Percentiles rank a stretch among this genome's conserved stretches.
Evolutionary conservation across 129 eudicot genomes (phyloP).

Genomic region (Chrysanthemum lavandulifolium): DNA sequence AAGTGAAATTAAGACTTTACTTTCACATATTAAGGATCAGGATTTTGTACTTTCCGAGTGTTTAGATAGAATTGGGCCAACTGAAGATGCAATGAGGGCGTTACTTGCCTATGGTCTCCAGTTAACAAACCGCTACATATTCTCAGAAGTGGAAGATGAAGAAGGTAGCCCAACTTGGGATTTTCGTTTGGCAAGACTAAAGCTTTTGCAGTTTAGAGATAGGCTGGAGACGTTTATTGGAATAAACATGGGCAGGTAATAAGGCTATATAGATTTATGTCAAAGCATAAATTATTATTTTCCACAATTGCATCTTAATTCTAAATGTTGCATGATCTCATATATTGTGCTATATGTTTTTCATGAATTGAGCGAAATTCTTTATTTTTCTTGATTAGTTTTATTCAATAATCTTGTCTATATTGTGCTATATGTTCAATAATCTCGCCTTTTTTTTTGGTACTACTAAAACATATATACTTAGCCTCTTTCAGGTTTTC

Average conservation of each 20-base stretch:
- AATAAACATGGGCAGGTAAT: slow-evolving; percentile 97
- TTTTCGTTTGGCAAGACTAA: slow-evolving; percentile 78
- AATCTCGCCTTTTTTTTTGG: slow-evolving; percentile 27
- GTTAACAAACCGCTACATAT: slow-evolving; percentile 60
- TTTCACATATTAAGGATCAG: slow-evolving; percentile 70
- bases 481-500: slow-evolving; percentile 77
- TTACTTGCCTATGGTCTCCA: slow-evolving; percentile 70
- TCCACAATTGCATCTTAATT: slow-evolving; percentile 16
- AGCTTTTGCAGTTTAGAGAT: slow-evolving; percentile 77
- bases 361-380: not conserved
- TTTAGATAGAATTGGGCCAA: slow-evolving; percentile 73
- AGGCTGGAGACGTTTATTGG: slow-evolving; percentile 94
- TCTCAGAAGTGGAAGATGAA: slow-evolving; percentile 49
- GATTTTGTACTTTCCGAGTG: slow-evolving; percentile 82
- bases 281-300: not conserved
- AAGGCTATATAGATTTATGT: slow-evolving; percentile 7
- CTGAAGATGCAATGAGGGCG: slow-evolving; percentile 75
- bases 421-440: not conserved
- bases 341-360: slow-evolving; percentile 18
- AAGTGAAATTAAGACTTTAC: slow-evolving; percentile 56
- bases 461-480: slow-evolving; percentile 41
- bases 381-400: not conserved
- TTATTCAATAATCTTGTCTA: not conserved
- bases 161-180: slow-evolving; percentile 51
- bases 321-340: slow-evolving; percentile 14